Conservation (phyloP, 768 basidiomycete species). For the Russula earlei region DNA sequence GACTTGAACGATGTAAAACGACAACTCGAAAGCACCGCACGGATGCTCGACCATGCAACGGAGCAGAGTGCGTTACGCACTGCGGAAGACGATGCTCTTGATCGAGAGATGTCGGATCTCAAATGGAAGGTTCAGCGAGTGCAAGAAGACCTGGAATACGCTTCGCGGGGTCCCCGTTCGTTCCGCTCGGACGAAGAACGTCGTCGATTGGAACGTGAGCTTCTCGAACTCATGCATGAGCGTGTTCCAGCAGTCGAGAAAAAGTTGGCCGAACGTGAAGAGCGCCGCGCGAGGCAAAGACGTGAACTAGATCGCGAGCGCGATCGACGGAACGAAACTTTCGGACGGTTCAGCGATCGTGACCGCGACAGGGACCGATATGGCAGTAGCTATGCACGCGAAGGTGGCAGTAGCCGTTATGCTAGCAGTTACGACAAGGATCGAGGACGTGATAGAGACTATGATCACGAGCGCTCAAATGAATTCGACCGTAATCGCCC, state of each 20-base stretch:
- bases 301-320: slow-evolving; percentile 70
- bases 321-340: slow-evolving; percentile 76
- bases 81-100: slow-evolving; percentile 83
- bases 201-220: slow-evolving; percentile 77
- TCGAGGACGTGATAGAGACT: slow-evolving; percentile 31
- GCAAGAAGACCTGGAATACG: slow-evolving; percentile 87
- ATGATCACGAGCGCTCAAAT: slow-evolving; percentile 29
- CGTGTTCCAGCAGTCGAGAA: slow-evolving; percentile 85
- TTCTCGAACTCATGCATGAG: slow-evolving; percentile 81
- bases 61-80: slow-evolving; percentile 54
- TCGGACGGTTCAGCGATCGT: slow-evolving; percentile 54
- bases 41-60: slow-evolving; percentile 65
- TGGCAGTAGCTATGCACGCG: slow-evolving; percentile 23
- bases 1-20: slow-evolving; percentile 86
- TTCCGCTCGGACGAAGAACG: slow-evolving; percentile 76
- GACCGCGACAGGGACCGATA: slow-evolving; percentile 29
- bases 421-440: slow-evolving; percentile 35
- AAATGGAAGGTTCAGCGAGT: slow-evolving; percentile 77
- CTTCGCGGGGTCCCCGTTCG: slow-evolving; percentile 63
- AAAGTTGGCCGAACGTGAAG: slow-evolving; percentile 70
- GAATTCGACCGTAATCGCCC: slow-evolving; percentile 37
- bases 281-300: slow-evolving; percentile 66
- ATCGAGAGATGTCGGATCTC: slow-evolving; percentile 81
- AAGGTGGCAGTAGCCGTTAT: slow-evolving; percentile 28
- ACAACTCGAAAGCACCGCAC: slow-evolving; percentile 66